phyloP scores from a whole-genome alignment of 805 yeast species.

The Kluyveromyces nonfermentans region DNA sequence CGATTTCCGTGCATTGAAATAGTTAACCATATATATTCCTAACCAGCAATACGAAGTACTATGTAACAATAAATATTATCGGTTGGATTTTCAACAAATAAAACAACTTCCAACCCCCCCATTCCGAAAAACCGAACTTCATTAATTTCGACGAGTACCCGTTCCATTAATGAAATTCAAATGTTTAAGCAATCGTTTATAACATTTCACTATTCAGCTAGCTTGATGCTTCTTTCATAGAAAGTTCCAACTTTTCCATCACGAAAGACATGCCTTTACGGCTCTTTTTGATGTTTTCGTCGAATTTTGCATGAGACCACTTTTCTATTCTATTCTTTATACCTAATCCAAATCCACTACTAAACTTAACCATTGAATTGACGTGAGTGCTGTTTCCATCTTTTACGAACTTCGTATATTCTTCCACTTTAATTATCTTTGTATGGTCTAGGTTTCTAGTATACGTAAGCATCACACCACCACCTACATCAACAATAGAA shows the following conservation, averaged over 20 bases:
- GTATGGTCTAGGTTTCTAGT: conserved; percentile 81
- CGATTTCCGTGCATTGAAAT: neutral
- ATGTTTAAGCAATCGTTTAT: neutral
- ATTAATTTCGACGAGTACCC: neutral
- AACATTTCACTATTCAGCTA: neutral
- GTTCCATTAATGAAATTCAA: neutral
- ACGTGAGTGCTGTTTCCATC: conserved; percentile 36
- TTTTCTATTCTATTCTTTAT: conserved; percentile 66
- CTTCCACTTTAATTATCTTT: conserved; percentile 68
- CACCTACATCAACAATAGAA: conserved; percentile 57
- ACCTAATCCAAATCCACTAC: conserved; percentile 50
- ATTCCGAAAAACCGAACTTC: neutral
- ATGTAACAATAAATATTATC: neutral
- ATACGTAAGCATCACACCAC: conserved; percentile 51
- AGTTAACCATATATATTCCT: neutral
- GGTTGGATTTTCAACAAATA: too few species aligned
- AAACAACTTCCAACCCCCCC: neutral
- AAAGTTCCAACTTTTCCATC: conserved; percentile 47
- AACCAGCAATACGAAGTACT: neutral
- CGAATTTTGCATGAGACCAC: conserved; percentile 69
- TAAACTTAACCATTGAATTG: conserved; percentile 54
- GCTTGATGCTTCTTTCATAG: neutral
- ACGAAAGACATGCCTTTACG: conserved; percentile 70
- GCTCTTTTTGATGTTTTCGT: conserved; percentile 55
- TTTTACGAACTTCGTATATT: conserved; percentile 39